These are phyloP conservation scores for Eragrostis tef DNA, from an alignment of 202 grass and related monocot genomes.

Conservation along the genomic window DNA sequence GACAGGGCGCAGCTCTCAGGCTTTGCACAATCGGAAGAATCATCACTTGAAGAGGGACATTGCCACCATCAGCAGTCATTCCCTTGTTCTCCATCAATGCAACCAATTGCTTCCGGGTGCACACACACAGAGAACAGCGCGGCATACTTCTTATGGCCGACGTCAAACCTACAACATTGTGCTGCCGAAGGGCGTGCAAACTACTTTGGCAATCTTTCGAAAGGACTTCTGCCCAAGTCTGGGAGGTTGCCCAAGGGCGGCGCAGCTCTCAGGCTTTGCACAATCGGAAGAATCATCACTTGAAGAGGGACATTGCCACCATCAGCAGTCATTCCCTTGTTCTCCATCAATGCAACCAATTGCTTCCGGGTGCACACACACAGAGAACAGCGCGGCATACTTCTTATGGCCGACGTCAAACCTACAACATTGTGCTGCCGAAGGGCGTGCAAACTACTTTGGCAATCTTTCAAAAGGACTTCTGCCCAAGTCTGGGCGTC, in stretches of 20 bases:
- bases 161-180: conserved; percentile 77
- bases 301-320: conserved; percentile 75
- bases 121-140: conserved; percentile 73
- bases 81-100: conserved; percentile 68
- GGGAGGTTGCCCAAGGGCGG: conserved; percentile 67
- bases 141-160: conserved; percentile 98
- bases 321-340: conserved; percentile 51
- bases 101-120: conserved; percentile 79
- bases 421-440: conserved; percentile 73
- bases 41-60: conserved; percentile 70
- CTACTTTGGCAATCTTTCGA: conserved; percentile 97
- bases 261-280: conserved; percentile 54
- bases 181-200: conserved; percentile 93
- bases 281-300: conserved; percentile 75
- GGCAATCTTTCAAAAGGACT: conserved; percentile 96
- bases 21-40: conserved; percentile 70
- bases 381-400: conserved; percentile 82
- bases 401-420: conserved; percentile 96
- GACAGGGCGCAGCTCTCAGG: conserved; percentile 55
- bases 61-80: conserved; percentile 50
- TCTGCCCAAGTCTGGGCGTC: conserved; percentile 61
- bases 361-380: conserved; percentile 75
- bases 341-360: conserved; percentile 80
- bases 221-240: conserved; percentile 77
- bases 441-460: conserved; percentile 98